A percentile compares a stretch with the other conserved stretches of the same genome.
Conservation (phyloP, 108 stramenopile genomes). For the Nannochloropsis oceanica region DNA sequence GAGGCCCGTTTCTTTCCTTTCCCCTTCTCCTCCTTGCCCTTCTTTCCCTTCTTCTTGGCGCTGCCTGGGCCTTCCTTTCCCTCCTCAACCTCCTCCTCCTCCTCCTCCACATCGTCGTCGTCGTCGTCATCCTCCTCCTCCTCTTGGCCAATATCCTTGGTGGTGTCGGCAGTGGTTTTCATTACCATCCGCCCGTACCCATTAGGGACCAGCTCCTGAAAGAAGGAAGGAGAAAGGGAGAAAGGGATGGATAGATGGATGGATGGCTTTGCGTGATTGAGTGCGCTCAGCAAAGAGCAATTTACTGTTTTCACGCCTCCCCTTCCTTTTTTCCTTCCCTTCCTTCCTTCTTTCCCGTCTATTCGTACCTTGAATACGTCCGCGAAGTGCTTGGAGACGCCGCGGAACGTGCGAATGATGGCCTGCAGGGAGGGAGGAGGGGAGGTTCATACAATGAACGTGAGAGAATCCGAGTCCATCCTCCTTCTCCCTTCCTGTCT, state of each 20-base stretch:
- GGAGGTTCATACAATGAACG: too few species aligned
- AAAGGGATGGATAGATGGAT: too few species aligned
- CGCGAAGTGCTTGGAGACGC: constrained; percentile 69
- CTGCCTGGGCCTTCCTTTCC: background rate
- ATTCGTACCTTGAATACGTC: constrained; percentile 61
- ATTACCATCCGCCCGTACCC: constrained; percentile 87
- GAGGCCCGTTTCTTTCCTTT: background rate
- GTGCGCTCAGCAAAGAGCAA: too few species aligned
- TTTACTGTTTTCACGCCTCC: background rate
- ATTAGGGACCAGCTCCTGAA: constrained; percentile 73
- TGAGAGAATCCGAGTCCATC: background rate
- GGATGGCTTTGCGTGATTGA: too few species aligned
- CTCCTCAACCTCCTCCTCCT: constrained; percentile 16
- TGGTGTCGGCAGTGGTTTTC: constrained; percentile 24
- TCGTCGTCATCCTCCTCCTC: background rate
- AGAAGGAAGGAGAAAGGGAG: too few species aligned
- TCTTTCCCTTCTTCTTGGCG: constrained; percentile 8
- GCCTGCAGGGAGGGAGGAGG: constrained; percentile 31
- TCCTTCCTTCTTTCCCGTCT: background rate
- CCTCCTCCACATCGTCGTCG: constrained; percentile 12
- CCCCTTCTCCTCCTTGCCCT: background rate
- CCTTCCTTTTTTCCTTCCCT: background rate
- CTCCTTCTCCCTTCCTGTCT: background rate
- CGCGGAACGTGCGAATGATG: constrained; percentile 91
- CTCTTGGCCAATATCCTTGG: background rate